A percentile compares a stretch with the other conserved stretches of the same genome.
Conservation (phyloP, 805 yeast genomes). For the Dipodascus geniculatus region DNA sequence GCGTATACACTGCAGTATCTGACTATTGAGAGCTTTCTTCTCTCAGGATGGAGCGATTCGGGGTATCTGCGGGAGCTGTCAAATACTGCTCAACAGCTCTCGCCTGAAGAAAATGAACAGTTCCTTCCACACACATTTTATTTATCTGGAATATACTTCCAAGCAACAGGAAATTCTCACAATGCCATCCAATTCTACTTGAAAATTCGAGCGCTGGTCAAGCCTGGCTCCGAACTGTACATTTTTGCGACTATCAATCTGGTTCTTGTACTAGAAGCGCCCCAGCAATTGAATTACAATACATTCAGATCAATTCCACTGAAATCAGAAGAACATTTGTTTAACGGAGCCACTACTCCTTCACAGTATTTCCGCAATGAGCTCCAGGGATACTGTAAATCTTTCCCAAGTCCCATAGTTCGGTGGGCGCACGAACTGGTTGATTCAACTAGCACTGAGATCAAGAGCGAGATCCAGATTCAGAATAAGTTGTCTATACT, state of each 20-base stretch:
- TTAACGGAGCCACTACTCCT: conserved; percentile 4
- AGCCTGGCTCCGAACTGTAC: conserved; percentile 5
- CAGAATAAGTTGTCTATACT: conserved; percentile 6
- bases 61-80: not conserved
- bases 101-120: not conserved
- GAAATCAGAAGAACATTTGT: not conserved
- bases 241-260: conserved; percentile 6
- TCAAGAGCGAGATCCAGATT: conserved; percentile 2
- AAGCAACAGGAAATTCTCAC: conserved; percentile 10
- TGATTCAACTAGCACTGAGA: not conserved
- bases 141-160: conserved; percentile 11
- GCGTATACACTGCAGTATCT: not conserved
- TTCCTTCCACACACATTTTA: conserved; percentile 8
- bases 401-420: conserved; percentile 3
- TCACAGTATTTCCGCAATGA: not conserved
- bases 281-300: not conserved
- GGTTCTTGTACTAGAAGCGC: conserved; percentile 2
- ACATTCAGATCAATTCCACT: conserved; percentile 2
- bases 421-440: conserved; percentile 9
- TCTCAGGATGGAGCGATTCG: not conserved
- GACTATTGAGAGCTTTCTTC: not conserved
- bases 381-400: not conserved
- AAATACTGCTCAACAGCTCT: not conserved
- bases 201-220: conserved; percentile 1
- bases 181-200: conserved; percentile 9